Evolutionary conservation across 1,284 basidiomycete genomes (phyloP).

Genomic region (Thelephora terrestris): DNA sequence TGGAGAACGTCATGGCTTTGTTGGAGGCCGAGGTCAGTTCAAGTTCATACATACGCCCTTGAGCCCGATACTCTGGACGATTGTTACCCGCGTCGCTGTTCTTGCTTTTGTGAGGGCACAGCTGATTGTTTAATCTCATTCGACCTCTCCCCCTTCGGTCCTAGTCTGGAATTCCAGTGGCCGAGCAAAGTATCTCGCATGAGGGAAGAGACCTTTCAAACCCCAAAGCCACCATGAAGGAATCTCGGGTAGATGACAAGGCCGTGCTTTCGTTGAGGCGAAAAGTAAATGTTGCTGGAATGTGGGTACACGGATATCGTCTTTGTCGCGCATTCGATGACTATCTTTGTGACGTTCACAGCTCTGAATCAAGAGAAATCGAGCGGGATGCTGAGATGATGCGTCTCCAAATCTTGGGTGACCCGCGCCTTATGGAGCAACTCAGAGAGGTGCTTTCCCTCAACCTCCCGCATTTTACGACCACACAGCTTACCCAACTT

Average conservation of each 20-base stretch:
- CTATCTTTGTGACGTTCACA: background rate
- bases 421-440: slow-evolving; percentile 72
- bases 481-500: background rate
- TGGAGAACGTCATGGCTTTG: slow-evolving; percentile 83
- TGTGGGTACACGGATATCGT: slow-evolving; percentile 31
- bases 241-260: slow-evolving; percentile 49
- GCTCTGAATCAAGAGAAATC: slow-evolving; percentile 31
- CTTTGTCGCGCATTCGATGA: background rate
- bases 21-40: slow-evolving; percentile 78
- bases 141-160: background rate
- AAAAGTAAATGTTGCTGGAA: slow-evolving; percentile 48
- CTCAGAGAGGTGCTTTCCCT: slow-evolving; percentile 48
- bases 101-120: too few relatives aligned
- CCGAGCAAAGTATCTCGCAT: slow-evolving; percentile 63
- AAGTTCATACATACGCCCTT: slow-evolving; percentile 8
- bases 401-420: slow-evolving; percentile 77
- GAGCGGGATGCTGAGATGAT: slow-evolving; percentile 84
- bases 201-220: slow-evolving; percentile 54
- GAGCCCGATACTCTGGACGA: background rate
- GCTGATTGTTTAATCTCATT: background rate
- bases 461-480: background rate
- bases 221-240: slow-evolving; percentile 54
- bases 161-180: slow-evolving; percentile 56
- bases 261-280: slow-evolving; percentile 61
- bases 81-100: background rate